phyloP scores from a whole-genome alignment of 2,329 filamentous ascomycete genomes.

The Fusarium sp. region DNA sequence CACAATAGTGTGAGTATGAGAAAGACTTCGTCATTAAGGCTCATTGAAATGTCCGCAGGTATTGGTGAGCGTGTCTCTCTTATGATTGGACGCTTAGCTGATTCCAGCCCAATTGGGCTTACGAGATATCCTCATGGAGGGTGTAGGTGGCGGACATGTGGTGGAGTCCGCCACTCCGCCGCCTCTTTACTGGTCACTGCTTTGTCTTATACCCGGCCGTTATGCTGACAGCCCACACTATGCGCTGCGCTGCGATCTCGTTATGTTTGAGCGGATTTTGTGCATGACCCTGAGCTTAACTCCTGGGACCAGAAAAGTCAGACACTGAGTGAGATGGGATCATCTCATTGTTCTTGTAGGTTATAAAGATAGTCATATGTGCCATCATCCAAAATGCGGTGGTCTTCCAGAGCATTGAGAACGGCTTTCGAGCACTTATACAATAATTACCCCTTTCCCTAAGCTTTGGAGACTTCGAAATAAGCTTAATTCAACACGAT shows the following conservation, averaged over 20 bases:
- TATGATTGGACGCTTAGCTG: slow-evolving; percentile 40
- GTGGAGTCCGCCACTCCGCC: slow-evolving; percentile 44
- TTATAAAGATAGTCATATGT: slow-evolving; percentile 41
- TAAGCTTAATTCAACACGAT: slow-evolving; percentile 29
- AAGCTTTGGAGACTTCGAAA: not conserved
- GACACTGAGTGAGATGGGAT: slow-evolving; percentile 12
- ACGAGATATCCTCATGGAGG: slow-evolving; percentile 37
- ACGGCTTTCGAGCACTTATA: slow-evolving; percentile 18
- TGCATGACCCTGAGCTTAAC: slow-evolving; percentile 30
- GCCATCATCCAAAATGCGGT: slow-evolving; percentile 14
- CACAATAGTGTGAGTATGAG: not conserved
- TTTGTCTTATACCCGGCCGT: slow-evolving; percentile 23
- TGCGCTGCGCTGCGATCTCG: slow-evolving; percentile 13
- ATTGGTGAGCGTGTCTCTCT: slow-evolving; percentile 20
- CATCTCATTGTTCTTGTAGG: not conserved
- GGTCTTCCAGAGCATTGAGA: slow-evolving; percentile 17
- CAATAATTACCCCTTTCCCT: slow-evolving; percentile 1
- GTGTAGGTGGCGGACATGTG: slow-evolving; percentile 38
- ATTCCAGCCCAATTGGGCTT: slow-evolving; percentile 41
- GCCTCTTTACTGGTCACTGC: slow-evolving; percentile 8
- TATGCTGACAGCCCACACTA: slow-evolving; percentile 36
- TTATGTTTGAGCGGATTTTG: slow-evolving; percentile 40
- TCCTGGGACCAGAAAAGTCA: slow-evolving; percentile 31
- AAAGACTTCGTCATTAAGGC: slow-evolving; percentile 19
- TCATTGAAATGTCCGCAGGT: slow-evolving; percentile 32